Base-by-base conservation (phyloP, 2,329 filamentous ascomycete species). In the Chrysosporium queenslandicum region DNA sequence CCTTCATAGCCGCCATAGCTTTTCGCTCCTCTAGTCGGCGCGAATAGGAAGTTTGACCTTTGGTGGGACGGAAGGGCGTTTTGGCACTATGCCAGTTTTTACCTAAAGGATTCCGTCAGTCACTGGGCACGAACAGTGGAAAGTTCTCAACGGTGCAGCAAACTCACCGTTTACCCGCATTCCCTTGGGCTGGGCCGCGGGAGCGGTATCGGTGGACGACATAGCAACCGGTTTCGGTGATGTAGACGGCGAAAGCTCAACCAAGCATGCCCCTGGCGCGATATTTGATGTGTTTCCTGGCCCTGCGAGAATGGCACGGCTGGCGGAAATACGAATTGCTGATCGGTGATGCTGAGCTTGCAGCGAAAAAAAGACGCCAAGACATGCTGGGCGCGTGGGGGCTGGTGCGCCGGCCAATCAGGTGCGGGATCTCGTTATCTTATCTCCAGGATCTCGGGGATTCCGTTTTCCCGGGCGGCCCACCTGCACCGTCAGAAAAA, bases 21-120 rank as follows among this genome's bases (percentile, higher is more conserved):
- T 82, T 79, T 48, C 88, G 81, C 56, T 83, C 77, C 60, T 84
- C 82, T 42, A 80, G 74, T 50, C 91, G 83, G 69, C 88, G 85
- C 60, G 84, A 82, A 67, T 85, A 97, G 0, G 87, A 82, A 2
- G 81, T 86, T 60, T 89, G 78, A 23, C 90, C 88, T 8, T 85
- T 77, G 12, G 75, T 82, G 3, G 87, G 91, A 36, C 92, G 84
- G 70, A 97, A 97, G 0, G 92, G 82, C 57, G 84, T 86, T 67
- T 89, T 91, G 25, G 79, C 76, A 50, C 78, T 75, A 67, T 94
- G 89, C 92, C 92, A 98, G 74, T 94, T 87, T 74, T 97, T 96
- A 66, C 92, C 92, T 95, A 29, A 27, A 3, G 14, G 23, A 43
- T 2, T n/a, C n/a, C 12, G 40, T 52, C 3, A 36, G 46, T 18